phyloP scores from a whole-genome alignment of 352 stramenopile species.

The Pythium insidiosum region DNA sequence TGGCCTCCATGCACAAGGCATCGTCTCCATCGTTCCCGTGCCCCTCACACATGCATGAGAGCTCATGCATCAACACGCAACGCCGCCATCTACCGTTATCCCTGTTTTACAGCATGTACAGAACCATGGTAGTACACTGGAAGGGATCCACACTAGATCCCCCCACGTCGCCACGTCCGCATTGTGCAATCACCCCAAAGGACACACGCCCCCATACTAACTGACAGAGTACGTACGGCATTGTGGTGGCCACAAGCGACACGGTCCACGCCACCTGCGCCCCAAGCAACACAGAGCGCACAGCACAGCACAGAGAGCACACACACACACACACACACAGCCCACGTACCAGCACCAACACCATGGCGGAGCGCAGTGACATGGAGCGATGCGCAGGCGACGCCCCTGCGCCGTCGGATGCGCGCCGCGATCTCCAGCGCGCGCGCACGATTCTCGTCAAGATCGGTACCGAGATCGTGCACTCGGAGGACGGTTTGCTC shows the following conservation, averaged over 20 bases:
- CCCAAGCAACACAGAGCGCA: no score
- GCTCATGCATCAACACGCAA: slow-evolving; percentile 1
- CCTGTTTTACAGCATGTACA: background rate
- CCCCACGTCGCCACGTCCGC: slow-evolving; percentile 8
- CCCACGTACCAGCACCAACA: background rate
- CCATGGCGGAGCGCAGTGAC: background rate
- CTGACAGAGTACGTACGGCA: no score
- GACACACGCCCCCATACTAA: slow-evolving; percentile 1
- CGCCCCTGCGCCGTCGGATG: slow-evolving; percentile 9
- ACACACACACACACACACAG: no score
- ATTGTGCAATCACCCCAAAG: slow-evolving; percentile 8
- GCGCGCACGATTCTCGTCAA: slow-evolving; percentile 77
- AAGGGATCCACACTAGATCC: background rate
- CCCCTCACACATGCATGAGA: slow-evolving; percentile 1
- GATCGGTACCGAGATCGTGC: slow-evolving; percentile 82
- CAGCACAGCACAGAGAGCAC: no score
- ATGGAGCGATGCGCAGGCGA: slow-evolving; percentile 1
- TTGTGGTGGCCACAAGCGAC: no score
- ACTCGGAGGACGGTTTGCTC: slow-evolving; percentile 64
- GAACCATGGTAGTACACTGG: background rate
- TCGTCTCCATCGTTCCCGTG: background rate
- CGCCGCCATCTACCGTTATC: background rate
- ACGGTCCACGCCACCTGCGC: no score
- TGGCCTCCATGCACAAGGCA: no score
- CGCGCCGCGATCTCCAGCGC: slow-evolving; percentile 38